Base-by-base conservation (phyloP, 768 basidiomycete genomes). In the Mycena indigotica region DNA sequence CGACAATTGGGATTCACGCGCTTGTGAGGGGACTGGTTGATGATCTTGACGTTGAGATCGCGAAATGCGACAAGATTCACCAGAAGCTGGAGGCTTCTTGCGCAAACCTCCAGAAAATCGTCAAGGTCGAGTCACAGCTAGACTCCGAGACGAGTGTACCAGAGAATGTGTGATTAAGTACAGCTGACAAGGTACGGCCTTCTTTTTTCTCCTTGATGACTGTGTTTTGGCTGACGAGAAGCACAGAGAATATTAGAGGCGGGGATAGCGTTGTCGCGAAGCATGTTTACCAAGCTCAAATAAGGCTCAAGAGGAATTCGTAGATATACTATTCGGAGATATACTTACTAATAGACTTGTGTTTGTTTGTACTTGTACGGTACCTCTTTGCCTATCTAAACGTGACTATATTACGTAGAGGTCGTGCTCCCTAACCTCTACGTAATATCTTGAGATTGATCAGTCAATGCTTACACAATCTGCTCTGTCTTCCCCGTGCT, bases 21-120 rank as follows among this genome's bases (percentile, higher is more conserved):
- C 88, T 95, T 57, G 94, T 99, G 32, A 81, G 88, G 74, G 94
- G 94, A 24, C 85, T 95, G 39, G 87, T 99, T 17, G 89, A 98
- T 73, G 89, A 98, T 73, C 75, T 96, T 5, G 87, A 93, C 45
- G 84, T 83, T 2, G 96, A 98, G 73, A 89, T 97, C 41, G 77
- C 82, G 38, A 98, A 95, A 72, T 87, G 88, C 59, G 85, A 93
- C 68, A 98, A 97, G 84, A n/a, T n/a, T n/a, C n/a, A n/a, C n/a
- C n/a, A n/a, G n/a, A 97, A 95, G 73, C 80, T 91, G 2, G 84
- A 88, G 35, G 75, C 94, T 10, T 86, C 84, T 2, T 77, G 80
- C 52, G 61, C 90, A 50, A 88, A 84, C 62, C 74, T 90, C 40
- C 84, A 87, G 53, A 98, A 97, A 77, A 75, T 96, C 32, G 64